phyloP scores from a whole-genome alignment of 1,139 yeast genomes.

The Keqinozyma sinolaborantium region DNA sequence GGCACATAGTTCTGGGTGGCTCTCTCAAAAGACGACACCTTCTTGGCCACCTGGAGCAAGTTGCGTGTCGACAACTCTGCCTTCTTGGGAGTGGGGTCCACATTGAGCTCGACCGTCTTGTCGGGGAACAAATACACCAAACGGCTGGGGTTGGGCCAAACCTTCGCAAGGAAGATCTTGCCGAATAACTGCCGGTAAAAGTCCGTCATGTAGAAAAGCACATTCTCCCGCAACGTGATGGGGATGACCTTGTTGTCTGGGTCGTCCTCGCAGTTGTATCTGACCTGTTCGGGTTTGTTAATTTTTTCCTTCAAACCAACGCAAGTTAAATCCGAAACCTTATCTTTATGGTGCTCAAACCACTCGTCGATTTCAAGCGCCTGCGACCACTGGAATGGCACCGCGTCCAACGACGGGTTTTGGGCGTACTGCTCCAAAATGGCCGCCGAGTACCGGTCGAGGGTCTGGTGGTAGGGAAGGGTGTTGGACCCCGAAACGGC shows the following conservation, averaged over 20 bases:
- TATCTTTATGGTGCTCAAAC: slow-evolving; percentile 4
- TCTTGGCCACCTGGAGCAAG: slow-evolving; percentile 3
- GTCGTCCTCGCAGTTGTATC: slow-evolving; percentile 12
- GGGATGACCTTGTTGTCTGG: slow-evolving; percentile 9
- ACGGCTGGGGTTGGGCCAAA: slow-evolving; percentile 11
- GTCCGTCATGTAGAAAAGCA: slow-evolving; percentile 8
- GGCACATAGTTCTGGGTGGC: slow-evolving; percentile 6
- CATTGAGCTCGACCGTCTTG: slow-evolving; percentile 7
- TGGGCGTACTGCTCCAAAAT: background rate
- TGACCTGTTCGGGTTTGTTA: slow-evolving; percentile 8
- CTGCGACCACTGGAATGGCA: slow-evolving; percentile 10
- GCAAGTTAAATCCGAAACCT: slow-evolving; percentile 8
- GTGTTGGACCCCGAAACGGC: background rate
- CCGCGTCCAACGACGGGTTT: background rate
- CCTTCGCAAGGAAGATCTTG: slow-evolving; percentile 8
- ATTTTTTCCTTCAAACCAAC: slow-evolving; percentile 11
- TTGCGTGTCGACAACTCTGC: background rate
- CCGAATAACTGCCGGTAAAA: slow-evolving; percentile 9
- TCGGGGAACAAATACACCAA: slow-evolving; percentile 12
- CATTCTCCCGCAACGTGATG: slow-evolving; percentile 9
- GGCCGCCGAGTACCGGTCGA: background rate
- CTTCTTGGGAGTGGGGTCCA: slow-evolving; percentile 5
- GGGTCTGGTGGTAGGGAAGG: background rate
- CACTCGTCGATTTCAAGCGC: slow-evolving; percentile 8
- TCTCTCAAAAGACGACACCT: slow-evolving; percentile 5